Evolutionary conservation across 2,329 filamentous ascomycete genomes (phyloP), one percentile per base, ranked within the genome.

Genomic region (Venturia carpophila): DNA sequence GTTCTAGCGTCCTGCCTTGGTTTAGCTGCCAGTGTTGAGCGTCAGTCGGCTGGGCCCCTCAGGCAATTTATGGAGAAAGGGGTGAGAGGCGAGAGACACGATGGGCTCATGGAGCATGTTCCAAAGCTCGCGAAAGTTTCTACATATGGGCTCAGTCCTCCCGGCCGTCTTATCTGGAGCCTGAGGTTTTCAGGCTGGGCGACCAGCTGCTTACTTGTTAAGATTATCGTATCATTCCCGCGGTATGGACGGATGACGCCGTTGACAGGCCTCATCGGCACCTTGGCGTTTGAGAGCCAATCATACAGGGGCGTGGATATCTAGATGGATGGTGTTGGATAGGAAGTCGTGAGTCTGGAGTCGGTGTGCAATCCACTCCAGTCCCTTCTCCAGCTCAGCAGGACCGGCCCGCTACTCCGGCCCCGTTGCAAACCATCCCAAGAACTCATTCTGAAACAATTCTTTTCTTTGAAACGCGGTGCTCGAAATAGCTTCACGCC

Each of bases 1-100:
- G 52, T 58, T 58, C 21, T 5, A 37, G 52, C 37, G 52, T 21
- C 52, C 19, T 11, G 17, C 7, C 27, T 58, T n/a, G 52, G 30
- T 21, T 37, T 52, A 27, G 47, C 47, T 27, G 47, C 24, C 24
- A 21, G 13, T 10, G 2, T 15, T 11, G 39, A 41, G 39, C 4
- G 39, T n/a, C 42, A n/a, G 13, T 45, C 52, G 30, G 52, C 30
- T 58, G 52, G 52, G n/a, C 52, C 52, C 52, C 9, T 58, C 52
- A 58, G 5, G 47, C 11, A 37, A 58, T 58, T 56, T 58, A 58
- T 58, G 52, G 52, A 58, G 27, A 58, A 58, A 58, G 52, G 52
- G 27, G 37, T 10, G 52, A n/a, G 21, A 37, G 52, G 30, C 13
- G 47, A 15, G 30, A 56, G 27, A 17, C 52, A 56, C n/a, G 17